Evolutionary conservation across 208 protist species (phyloP).

Genomic region (Ichthyophonus hoferi): DNA sequence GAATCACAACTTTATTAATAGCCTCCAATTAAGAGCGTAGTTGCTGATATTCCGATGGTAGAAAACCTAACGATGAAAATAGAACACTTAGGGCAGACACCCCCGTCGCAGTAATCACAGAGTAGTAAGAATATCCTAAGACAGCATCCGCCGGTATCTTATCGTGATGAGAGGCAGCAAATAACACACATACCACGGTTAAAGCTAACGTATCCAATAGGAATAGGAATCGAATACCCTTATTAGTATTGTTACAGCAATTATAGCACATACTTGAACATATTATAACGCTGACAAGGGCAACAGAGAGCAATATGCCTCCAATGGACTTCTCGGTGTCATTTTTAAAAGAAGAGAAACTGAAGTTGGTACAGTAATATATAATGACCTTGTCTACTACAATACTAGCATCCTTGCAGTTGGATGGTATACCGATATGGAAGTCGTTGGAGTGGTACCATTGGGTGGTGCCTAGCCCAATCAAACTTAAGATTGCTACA

Average conservation of each 20-base stretch:
- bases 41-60: too few species aligned
- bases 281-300: background rate
- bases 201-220: background rate
- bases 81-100: background rate
- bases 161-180: background rate
- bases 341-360: background rate
- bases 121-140: background rate
- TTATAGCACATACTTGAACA: background rate
- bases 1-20: too few species aligned
- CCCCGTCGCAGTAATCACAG: background rate
- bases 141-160: background rate
- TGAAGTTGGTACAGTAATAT: background rate
- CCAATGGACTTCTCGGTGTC: background rate
- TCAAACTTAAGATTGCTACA: background rate
- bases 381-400: background rate
- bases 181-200: background rate
- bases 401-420: background rate
- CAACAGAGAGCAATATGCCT: background rate
- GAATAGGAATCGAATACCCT: background rate
- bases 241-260: background rate
- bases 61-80: background rate
- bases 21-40: too few species aligned
- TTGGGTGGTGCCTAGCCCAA: background rate
- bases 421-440: background rate
- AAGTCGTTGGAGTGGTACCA: background rate